These are phyloP conservation scores for Pseudogymnoascus sp. DNA, from an alignment of 2,329 filamentous ascomycete genomes.

Conservation along the genomic window DNA sequence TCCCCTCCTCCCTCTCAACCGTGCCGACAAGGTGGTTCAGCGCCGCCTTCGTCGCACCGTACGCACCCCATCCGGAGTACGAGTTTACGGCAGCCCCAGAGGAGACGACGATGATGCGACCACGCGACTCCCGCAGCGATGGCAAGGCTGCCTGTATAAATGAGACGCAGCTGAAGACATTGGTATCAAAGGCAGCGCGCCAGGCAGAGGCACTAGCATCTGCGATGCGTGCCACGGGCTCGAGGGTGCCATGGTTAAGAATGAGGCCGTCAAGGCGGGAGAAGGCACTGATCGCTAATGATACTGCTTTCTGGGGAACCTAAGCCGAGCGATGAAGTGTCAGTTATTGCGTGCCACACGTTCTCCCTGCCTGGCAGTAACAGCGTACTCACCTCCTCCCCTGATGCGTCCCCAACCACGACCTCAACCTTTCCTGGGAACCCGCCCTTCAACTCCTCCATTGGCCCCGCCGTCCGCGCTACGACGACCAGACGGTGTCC, in stretches of 20 bases:
- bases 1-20: constrained; percentile 61
- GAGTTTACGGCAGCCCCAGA: constrained; percentile 64
- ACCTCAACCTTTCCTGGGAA: constrained; percentile 48
- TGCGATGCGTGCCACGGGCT: constrained; percentile 64
- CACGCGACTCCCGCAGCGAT: constrained; percentile 58
- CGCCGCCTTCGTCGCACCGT: constrained; percentile 76
- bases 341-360: background rate
- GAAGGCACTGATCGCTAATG: constrained; percentile 59
- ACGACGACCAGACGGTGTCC: constrained; percentile 52
- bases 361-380: background rate
- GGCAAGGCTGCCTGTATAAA: constrained; percentile 65
- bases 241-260: constrained; percentile 77
- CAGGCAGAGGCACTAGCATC: constrained; percentile 66
- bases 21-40: constrained; percentile 72
- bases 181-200: constrained; percentile 69
- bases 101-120: constrained; percentile 69
- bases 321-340: constrained; percentile 13
- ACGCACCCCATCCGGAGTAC: constrained; percentile 70
- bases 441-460: constrained; percentile 44
- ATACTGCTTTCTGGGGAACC: constrained; percentile 53
- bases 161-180: constrained; percentile 76
- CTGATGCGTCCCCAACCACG: constrained; percentile 41
- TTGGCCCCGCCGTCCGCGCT: constrained; percentile 43
- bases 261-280: constrained; percentile 72
- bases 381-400: background rate